Percentiles rank a stretch among this genome's conserved stretches.
These are phyloP conservation scores for Epichloe gansuensis DNA, from an alignment of 2,329 filamentous ascomycete genomes.

Conservation along the genomic window DNA sequence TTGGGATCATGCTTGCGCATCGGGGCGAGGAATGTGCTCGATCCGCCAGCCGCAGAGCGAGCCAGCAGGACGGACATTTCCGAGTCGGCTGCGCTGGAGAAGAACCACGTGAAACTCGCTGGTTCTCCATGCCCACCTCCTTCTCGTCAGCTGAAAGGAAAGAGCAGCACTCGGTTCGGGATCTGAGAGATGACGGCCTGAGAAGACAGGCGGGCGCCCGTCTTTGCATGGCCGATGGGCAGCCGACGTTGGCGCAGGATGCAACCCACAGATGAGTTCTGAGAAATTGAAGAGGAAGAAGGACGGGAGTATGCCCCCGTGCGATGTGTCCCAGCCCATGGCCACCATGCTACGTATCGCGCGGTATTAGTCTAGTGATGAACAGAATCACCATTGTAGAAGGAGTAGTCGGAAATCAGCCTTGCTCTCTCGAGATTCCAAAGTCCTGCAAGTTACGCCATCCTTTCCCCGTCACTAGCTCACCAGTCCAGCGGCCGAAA, in stretches of 20 bases:
- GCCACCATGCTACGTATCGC: slow-evolving; percentile 37
- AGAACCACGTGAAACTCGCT: slow-evolving; percentile 51
- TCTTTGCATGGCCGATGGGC: slow-evolving; percentile 55
- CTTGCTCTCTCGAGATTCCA: slow-evolving; percentile 40
- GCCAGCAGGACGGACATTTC: slow-evolving; percentile 50
- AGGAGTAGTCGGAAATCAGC: not conserved
- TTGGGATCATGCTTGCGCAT: slow-evolving; percentile 33
- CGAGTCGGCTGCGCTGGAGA: slow-evolving; percentile 18
- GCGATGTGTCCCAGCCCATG: slow-evolving; percentile 42
- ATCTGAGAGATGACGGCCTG: slow-evolving; percentile 26
- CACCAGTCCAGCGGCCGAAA: slow-evolving; percentile 46
- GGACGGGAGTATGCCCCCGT: slow-evolving; percentile 38
- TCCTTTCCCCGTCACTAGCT: slow-evolving; percentile 51
- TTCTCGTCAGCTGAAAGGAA: slow-evolving; percentile 19
- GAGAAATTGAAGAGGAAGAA: slow-evolving; percentile 38
- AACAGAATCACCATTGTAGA: not conserved
- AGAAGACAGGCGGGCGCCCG: slow-evolving; percentile 43
- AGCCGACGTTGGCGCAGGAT: slow-evolving; percentile 48
- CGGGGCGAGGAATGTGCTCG: slow-evolving; percentile 54
- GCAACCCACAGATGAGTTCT: slow-evolving; percentile 44
- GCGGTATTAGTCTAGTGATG: not conserved
- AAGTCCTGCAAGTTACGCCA: slow-evolving; percentile 51
- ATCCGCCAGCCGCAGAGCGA: slow-evolving; percentile 31
- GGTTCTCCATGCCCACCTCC: slow-evolving; percentile 43
- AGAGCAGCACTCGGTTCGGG: slow-evolving; percentile 15